Base-by-base conservation (phyloP, 306 rosid genomes). In the Pachyrhizus erosus region DNA sequence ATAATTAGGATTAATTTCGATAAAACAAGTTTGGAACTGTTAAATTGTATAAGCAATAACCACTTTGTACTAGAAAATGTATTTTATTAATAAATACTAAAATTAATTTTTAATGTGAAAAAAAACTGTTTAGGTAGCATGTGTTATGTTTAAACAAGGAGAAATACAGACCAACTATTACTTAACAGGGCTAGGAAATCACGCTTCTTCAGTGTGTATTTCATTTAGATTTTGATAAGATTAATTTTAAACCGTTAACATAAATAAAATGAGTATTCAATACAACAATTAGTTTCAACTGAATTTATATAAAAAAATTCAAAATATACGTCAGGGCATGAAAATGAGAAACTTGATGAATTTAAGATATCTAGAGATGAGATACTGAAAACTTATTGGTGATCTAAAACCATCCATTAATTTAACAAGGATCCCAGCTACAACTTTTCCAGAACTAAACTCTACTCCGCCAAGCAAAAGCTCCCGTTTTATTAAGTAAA, bases 401-500 rank as follows among this genome's bases (percentile, higher is more conserved):
- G 3, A 20, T 7, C 37, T 2, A 24, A 61, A 62, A 62, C 18
- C 34, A 46, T 49, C 45, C 62, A 51, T n/a, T 75, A 66, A 75
- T 67, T 85, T 61, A 71, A 71, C 57, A 54, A 34, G 23, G n/a
- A 70, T 61, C 29, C 26, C 51, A 80, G 73, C 69, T 77, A 75
- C 83, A 65, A 21, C 65, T 82, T 84, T 71, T 76, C 83, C 80
- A 55, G 24, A 23, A 46, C 73, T 61, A 84, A 80, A 82, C 83
- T 55, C 77, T 61, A 84, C 73, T 70, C 76, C 45, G 60, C 87
- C 62, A 64, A 58, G 54, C 62, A 86, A 76, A 86, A 79, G 80
- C 90, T 78, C 84, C 82, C 71, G 23, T 62, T 83, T 90, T 90
- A 88, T 89, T 86, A 17, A n/a, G 21, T 18, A 29, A 76, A 83